Conservation (phyloP, 805 yeast species). For the Peterozyma xylosa region DNA sequence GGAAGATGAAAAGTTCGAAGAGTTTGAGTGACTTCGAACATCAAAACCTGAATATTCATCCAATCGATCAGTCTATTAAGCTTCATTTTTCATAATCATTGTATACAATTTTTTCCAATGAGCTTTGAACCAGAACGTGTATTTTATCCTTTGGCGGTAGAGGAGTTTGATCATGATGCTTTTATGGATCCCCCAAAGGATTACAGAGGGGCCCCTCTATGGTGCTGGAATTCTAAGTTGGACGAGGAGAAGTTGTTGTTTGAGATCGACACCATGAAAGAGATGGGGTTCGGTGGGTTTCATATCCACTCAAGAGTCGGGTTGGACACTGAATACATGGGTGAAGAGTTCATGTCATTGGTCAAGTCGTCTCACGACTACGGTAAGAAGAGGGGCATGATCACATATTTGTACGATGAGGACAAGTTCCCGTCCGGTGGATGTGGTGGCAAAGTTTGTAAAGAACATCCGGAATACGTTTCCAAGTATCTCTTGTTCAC, state of each 20-base stretch:
- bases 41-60: too few species aligned
- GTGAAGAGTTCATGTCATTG: conserved; percentile 8
- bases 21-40: too few species aligned
- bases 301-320: conserved; percentile 9
- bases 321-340: conserved; percentile 8
- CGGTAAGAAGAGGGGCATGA: conserved; percentile 4
- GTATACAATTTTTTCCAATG: too few species aligned
- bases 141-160: background rate
- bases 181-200: conserved; percentile 1
- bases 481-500: conserved; percentile 8
- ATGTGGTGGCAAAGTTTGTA: conserved; percentile 8
- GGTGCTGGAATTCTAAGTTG: conserved; percentile 2
- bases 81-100: too few species aligned
- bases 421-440: conserved; percentile 10
- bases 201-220: conserved; percentile 1
- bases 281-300: conserved; percentile 10
- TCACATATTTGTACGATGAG: conserved; percentile 9
- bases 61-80: too few species aligned
- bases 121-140: too few species aligned
- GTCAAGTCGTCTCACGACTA: conserved; percentile 6
- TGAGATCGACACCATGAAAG: conserved; percentile 1
- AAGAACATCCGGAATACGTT: conserved; percentile 6
- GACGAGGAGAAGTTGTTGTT: conserved; percentile 1
- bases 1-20: too few species aligned
- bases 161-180: background rate